Base-by-base conservation (phyloP, 1,139 yeast species). In the Ogataea hybrid region DNA sequence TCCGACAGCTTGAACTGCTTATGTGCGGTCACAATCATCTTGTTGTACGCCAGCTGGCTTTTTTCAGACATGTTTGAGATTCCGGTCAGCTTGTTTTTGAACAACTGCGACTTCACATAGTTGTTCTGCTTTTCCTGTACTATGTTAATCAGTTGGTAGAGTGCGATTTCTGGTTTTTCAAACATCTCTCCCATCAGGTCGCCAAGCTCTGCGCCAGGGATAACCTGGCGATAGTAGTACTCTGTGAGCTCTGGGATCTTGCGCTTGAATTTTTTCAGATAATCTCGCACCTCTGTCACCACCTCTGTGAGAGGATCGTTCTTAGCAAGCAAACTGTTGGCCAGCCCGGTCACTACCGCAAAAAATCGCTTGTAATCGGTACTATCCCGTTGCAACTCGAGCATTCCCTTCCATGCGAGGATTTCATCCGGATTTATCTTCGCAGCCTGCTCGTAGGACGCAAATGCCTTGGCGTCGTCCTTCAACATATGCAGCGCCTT, bases 401-500 rank as follows among this genome's bases (percentile, higher is more conserved):
- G 64, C 47, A 82, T 70, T 0, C 97, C 97, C 58, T 86, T 88
- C 95, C 95, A 89, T 0, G 92, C 95, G 21, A 76, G 61, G 1
- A 79, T 49, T 42, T 81, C 78, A 1, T 68, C 66, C 0, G 81
- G 77, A 28, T 83, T 78, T 2, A 82, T 40, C 3, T 62, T 56
- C 2, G 78, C 73, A 0, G 96, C 96, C 32, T 60, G 62, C 22
- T 60, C 53, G 53, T 84, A 86, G 2, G 79, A 65, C 2, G 57
- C 55, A 2, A 68, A 57, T 0, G 95, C 83, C 3, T 70, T 64
- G 1, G 59, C 59, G 8, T 59, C 46, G 5, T 75, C 62, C 12
- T 67, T 61, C 44, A 70, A 57, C 25, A 73, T 61, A 45, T 75
- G 79, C 43, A 70, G 65, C 1, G 83, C 73, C 53, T 81, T 81